Percentiles rank a stretch among this genome's conserved stretches.
phyloP scores from a whole-genome alignment of 768 basidiomycete genomes.

The Coprinopsis sp. region DNA sequence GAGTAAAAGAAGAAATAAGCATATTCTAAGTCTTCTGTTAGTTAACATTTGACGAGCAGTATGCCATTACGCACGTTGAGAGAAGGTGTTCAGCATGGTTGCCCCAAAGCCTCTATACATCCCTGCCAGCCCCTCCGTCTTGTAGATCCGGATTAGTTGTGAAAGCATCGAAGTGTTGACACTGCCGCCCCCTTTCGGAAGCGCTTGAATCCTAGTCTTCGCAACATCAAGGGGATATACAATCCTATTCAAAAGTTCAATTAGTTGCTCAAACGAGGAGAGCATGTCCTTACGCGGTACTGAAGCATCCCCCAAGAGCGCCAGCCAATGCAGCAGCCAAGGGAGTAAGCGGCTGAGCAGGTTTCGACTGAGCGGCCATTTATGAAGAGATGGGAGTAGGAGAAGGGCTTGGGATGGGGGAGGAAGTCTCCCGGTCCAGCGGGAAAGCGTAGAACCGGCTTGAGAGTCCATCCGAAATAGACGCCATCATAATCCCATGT shows the following conservation, averaged over 20 bases:
- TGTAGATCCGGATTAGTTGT: slow-evolving; percentile 66
- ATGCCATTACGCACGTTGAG: slow-evolving; percentile 92
- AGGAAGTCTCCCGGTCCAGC: slow-evolving; percentile 14
- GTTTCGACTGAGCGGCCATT: slow-evolving; percentile 54
- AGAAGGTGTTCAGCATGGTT: slow-evolving; percentile 98
- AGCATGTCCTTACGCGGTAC: slow-evolving; percentile 69
- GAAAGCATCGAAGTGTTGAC: slow-evolving; percentile 55
- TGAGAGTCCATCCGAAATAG: too few species aligned
- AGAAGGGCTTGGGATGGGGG: slow-evolving; percentile 16
- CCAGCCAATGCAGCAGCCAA: slow-evolving; percentile 89
- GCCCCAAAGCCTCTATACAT: slow-evolving; percentile 91
- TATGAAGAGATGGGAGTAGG: slow-evolving; percentile 9
- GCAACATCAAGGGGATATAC: slow-evolving; percentile 96
- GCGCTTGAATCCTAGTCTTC: slow-evolving; percentile 92
- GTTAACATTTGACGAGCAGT: too few species aligned
- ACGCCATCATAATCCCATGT: too few species aligned
- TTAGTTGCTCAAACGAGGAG: slow-evolving; percentile 8
- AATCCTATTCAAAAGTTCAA: slow-evolving; percentile 41
- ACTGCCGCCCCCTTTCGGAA: slow-evolving; percentile 52
- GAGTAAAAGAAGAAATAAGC: slow-evolving; percentile 99
- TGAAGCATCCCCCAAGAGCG: slow-evolving; percentile 89
- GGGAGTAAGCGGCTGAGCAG: slow-evolving; percentile 71
- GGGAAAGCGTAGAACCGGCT: slow-evolving; percentile 19
- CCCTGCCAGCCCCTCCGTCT: slow-evolving; percentile 76
- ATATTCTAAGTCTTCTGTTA: slow-evolving; percentile 58